Percentiles rank a stretch among this genome's conserved stretches.
These are phyloP conservation scores for Lentinus brumalis DNA, from an alignment of 768 basidiomycete genomes.

Conservation along the genomic window DNA sequence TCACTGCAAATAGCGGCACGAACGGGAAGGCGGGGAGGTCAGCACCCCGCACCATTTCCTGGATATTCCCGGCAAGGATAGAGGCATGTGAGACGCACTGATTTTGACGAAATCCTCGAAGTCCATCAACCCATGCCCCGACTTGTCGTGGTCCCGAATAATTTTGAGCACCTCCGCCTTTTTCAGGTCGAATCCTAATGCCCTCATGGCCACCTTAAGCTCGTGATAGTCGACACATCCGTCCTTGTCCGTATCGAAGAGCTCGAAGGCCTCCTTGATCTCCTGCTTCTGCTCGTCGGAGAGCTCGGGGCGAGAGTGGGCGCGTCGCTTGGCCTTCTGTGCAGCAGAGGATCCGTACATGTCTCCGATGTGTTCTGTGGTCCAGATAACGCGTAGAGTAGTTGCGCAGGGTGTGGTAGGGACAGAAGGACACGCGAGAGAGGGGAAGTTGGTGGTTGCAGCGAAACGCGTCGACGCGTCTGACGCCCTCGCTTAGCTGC, in stretches of 20 bases:
- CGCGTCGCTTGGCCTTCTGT: conserved; percentile 72
- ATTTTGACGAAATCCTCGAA: conserved; percentile 94
- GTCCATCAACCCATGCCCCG: conserved; percentile 81
- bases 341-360: conserved; percentile 53
- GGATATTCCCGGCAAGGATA: background rate
- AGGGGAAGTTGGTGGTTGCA: background rate
- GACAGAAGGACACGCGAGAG: background rate
- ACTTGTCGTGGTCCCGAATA: conserved; percentile 87
- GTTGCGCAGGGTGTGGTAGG: background rate
- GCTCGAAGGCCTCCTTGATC: conserved; percentile 98
- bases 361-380: background rate
- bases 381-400: conserved; percentile 4
- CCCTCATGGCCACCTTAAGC: conserved; percentile 98
- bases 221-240: conserved; percentile 97
- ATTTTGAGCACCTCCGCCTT: conserved; percentile 98
- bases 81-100: conserved; percentile 59
- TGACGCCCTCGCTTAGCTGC: background rate
- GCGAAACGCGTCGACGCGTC: conserved; percentile 9
- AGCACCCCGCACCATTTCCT: background rate
- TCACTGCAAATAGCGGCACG: conserved; percentile 60
- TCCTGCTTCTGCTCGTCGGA: conserved; percentile 92
- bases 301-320: conserved; percentile 79
- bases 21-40: background rate
- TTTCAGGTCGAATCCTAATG: conserved; percentile 96
- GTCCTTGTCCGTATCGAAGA: conserved; percentile 99